Conservation (phyloP, 2,329 filamentous ascomycete species). For the Thermoascus crustaceus region DNA sequence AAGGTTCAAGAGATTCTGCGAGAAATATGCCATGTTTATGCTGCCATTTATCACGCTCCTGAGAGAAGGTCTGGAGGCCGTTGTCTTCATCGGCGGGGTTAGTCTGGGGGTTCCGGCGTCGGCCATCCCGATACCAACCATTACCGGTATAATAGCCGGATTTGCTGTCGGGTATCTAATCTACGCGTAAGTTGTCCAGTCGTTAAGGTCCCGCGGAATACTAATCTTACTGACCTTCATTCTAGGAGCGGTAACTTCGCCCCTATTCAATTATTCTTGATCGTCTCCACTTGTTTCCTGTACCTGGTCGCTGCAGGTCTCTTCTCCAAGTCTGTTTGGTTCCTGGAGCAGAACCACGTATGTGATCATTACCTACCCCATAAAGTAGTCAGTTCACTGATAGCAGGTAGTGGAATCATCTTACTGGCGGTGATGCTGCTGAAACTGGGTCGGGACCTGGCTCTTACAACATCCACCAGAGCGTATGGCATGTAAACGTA, state of each 20-base stretch:
- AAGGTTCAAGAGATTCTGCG: conserved; percentile 54
- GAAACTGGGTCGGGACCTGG: conserved; percentile 61
- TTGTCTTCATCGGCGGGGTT: conserved; percentile 80
- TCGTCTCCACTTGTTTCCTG: conserved; percentile 70
- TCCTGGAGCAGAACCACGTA: conserved; percentile 55
- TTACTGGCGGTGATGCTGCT: conserved; percentile 47
- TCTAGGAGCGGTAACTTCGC: conserved; percentile 53
- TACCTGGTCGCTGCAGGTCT: conserved; percentile 79
- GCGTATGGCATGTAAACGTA: conserved; percentile 76
- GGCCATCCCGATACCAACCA: conserved; percentile 67
- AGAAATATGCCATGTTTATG: conserved; percentile 80
- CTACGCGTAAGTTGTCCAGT: conserved; percentile 56
- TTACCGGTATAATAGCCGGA: conserved; percentile 64
- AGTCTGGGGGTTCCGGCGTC: conserved; percentile 66
- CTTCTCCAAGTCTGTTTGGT: conserved; percentile 69
- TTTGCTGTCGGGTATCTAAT: conserved; percentile 61
- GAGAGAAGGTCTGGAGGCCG: conserved; percentile 75
- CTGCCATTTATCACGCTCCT: conserved; percentile 84
- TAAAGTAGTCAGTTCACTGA: neutral
- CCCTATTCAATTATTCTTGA: conserved; percentile 68
- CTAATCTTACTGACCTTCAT: conserved; percentile 3
- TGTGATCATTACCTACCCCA: conserved; percentile 6
- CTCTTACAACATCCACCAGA: conserved; percentile 69
- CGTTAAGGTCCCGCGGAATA: neutral
- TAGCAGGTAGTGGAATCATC: conserved; percentile 50